Conservation (phyloP, 2,329 filamentous ascomycete genomes). For the Gyromitra esculenta region DNA sequence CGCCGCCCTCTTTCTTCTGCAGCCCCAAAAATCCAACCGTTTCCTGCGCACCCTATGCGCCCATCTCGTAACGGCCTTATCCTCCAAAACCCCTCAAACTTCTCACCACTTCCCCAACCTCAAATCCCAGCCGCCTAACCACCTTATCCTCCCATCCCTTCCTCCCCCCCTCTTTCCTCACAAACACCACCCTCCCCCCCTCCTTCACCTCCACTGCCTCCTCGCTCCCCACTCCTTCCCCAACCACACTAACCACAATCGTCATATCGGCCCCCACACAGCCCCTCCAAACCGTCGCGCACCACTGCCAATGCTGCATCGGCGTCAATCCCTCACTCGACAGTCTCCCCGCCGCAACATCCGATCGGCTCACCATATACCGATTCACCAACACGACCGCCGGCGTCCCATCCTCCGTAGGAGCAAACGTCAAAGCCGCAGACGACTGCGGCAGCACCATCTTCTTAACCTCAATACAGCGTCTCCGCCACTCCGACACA, state of each 20-base stretch:
- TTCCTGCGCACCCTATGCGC: background rate
- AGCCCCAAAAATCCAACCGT: background rate
- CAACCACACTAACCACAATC: conserved; percentile 69
- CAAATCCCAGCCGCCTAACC: conserved; percentile 80
- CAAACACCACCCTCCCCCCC: conserved; percentile 67
- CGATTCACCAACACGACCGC: conserved; percentile 61
- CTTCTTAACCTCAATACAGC: conserved; percentile 46
- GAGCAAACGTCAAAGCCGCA: conserved; percentile 28
- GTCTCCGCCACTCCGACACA: conserved; percentile 49
- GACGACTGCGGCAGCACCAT: conserved; percentile 24
- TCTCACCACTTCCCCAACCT: conserved; percentile 82
- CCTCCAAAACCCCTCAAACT: conserved; percentile 51
- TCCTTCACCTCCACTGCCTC: conserved; percentile 69
- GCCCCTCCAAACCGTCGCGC: conserved; percentile 90
- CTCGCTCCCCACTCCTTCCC: conserved; percentile 59
- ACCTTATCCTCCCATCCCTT: conserved; percentile 72
- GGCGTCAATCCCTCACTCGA: conserved; percentile 67
- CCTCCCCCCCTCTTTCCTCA: conserved; percentile 59
- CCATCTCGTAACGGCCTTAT: conserved; percentile 6
- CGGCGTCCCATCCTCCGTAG: conserved; percentile 27
- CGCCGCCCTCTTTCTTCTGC: background rate
- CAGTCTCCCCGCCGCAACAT: conserved; percentile 76
- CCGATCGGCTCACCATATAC: conserved; percentile 81
- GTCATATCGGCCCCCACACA: conserved; percentile 83
- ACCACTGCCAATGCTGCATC: conserved; percentile 97